Evolutionary conservation across 1,139 yeast genomes (phyloP).

Genomic region (Yamadazyma diddensiae): DNA sequence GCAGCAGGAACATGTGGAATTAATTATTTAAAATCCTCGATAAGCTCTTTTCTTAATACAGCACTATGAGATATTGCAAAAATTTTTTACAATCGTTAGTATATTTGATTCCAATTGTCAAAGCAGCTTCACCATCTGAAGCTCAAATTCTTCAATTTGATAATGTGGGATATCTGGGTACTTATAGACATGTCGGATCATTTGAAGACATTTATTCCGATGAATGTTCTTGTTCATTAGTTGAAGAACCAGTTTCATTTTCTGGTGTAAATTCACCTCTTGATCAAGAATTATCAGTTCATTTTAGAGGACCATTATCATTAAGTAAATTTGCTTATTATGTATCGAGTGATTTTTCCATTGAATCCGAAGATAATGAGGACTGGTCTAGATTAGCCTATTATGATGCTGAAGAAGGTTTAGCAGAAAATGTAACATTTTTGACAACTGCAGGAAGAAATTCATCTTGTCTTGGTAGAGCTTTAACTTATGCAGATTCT

Average conservation of each 20-base stretch:
- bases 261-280: constrained; percentile 80
- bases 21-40: too few relatives aligned
- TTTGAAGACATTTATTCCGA: constrained; percentile 49
- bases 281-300: constrained; percentile 86
- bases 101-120: too few relatives aligned
- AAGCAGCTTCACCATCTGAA: not conserved
- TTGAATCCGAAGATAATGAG: constrained; percentile 28
- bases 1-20: too few relatives aligned
- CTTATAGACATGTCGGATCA: constrained; percentile 67
- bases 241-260: constrained; percentile 50
- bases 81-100: too few relatives aligned
- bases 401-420: constrained; percentile 47
- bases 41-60: too few relatives aligned
- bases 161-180: constrained; percentile 76
- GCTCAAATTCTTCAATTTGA: constrained; percentile 44
- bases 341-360: constrained; percentile 39
- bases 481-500: constrained; percentile 72
- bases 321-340: constrained; percentile 71
- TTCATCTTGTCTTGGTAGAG: constrained; percentile 78
- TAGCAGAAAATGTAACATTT: constrained; percentile 68
- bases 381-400: constrained; percentile 74
- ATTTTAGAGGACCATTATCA: constrained; percentile 89
- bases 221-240: constrained; percentile 60
- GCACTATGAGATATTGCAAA: too few relatives aligned
- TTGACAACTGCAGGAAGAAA: constrained; percentile 79